These are phyloP conservation scores for Mucor racemosus DNA, from an alignment of 371 early-diverging fungal genomes.

Conservation along the genomic window DNA sequence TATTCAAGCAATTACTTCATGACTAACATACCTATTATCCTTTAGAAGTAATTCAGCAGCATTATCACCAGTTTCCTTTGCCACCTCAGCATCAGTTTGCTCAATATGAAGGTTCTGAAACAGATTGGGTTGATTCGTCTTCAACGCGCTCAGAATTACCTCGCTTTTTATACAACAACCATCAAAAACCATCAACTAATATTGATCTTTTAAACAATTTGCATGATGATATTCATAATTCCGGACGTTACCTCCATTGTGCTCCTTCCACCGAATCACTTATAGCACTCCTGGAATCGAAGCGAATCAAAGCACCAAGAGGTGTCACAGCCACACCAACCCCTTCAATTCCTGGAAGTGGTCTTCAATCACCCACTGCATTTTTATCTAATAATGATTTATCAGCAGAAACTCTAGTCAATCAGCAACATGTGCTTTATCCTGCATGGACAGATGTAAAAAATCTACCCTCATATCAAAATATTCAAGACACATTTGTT, in stretches of 20 bases:
- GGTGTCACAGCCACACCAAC: conserved; percentile 20
- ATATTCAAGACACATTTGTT: conserved; percentile 70
- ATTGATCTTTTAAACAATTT: conserved; percentile 67
- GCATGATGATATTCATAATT: conserved; percentile 57
- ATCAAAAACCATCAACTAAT: conserved; percentile 35
- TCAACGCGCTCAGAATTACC: conserved; percentile 12
- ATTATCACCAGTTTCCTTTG: conserved; percentile 15
- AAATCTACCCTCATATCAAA: conserved; percentile 67
- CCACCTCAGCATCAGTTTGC: conserved; percentile 18
- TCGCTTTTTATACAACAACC: background rate
- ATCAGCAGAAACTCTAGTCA: conserved; percentile 22
- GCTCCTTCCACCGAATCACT: conserved; percentile 79
- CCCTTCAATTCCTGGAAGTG: conserved; percentile 6
- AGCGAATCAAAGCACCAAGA: conserved; percentile 39
- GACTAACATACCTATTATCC: background rate
- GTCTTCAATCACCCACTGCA: conserved; percentile 7
- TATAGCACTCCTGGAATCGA: conserved; percentile 68
- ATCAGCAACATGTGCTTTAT: conserved; percentile 51
- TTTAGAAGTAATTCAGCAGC: background rate
- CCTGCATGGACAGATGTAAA: conserved; percentile 69
- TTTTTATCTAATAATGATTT: conserved; percentile 13
- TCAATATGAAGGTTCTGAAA: conserved; percentile 21
- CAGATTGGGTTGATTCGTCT: conserved; percentile 19
- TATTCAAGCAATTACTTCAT: background rate
- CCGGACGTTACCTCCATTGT: conserved; percentile 70